These are phyloP conservation scores for Schizophyllum amplum DNA, from an alignment of 1,284 basidiomycete genomes.

Conservation along the genomic window DNA sequence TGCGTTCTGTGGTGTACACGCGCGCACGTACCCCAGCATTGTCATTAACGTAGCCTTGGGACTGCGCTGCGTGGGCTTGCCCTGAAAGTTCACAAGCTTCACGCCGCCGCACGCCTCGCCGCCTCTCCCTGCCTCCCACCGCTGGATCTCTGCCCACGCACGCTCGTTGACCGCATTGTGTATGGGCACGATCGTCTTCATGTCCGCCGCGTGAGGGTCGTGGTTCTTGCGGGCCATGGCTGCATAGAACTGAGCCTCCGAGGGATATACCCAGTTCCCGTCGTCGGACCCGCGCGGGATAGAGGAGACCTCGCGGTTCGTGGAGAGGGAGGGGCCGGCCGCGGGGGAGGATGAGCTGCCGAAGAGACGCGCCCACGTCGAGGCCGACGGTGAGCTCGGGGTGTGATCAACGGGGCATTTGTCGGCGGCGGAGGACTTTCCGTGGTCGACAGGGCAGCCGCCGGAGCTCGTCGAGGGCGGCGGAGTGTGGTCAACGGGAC, in stretches of 20 bases:
- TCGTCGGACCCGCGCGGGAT: constrained; percentile 66
- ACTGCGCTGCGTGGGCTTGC: constrained; percentile 64
- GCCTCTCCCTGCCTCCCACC: constrained; percentile 82
- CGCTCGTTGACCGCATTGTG: constrained; percentile 99
- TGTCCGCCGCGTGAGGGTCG: constrained; percentile 74
- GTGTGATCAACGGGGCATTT: constrained; percentile 53
- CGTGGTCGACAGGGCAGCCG: constrained; percentile 56
- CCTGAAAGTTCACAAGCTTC: constrained; percentile 82
- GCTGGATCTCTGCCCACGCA: constrained; percentile 86
- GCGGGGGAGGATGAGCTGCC: constrained; percentile 18
- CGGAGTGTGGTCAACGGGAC: not conserved
- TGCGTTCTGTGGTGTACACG: not conserved
- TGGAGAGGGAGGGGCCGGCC: constrained; percentile 32
- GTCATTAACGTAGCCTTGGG: constrained; percentile 80
- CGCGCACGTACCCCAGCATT: constrained; percentile 70
- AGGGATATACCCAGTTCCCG: constrained; percentile 96
- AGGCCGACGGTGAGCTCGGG: constrained; percentile 35
- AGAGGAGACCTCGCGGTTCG: constrained; percentile 76
- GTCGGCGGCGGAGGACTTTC: constrained; percentile 18
- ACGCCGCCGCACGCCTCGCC: constrained; percentile 78
- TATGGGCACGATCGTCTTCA: constrained; percentile 95
- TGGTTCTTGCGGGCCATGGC: constrained; percentile 95
- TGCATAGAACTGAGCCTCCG: constrained; percentile 92
- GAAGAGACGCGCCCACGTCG: constrained; percentile 46
- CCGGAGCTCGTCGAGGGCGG: not conserved